Conservation (phyloP, 768 basidiomycete genomes). For the Chalciporus pseudorubinellus region DNA sequence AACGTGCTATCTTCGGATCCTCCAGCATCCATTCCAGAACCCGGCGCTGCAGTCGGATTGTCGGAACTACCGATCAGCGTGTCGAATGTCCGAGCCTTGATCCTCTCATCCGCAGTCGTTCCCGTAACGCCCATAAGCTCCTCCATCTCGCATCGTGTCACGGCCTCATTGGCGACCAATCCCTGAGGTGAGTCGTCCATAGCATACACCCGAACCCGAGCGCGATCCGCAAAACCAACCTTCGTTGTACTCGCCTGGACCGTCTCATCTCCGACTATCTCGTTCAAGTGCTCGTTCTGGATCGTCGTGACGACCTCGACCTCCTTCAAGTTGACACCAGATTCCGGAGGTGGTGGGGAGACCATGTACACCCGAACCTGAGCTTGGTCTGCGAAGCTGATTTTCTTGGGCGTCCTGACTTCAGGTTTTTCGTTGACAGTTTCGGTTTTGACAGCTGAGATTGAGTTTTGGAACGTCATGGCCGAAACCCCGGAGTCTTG, state of each 20-base stretch:
- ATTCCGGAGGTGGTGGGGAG: slow-evolving; percentile 4
- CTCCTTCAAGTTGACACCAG: background rate
- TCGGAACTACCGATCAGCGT: background rate
- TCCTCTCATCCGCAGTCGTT: background rate
- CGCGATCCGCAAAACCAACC: background rate
- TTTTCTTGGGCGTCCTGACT: slow-evolving; percentile 26
- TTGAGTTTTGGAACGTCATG: background rate
- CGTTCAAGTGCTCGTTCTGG: background rate
- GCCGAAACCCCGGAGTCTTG: background rate
- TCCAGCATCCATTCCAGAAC: background rate
- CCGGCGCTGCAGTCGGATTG: background rate
- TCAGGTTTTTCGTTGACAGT: background rate
- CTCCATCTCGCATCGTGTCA: background rate
- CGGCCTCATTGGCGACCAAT: background rate
- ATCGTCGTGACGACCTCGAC: background rate
- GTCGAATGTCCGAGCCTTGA: background rate
- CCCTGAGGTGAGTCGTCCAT: background rate
- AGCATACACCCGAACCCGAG: background rate
- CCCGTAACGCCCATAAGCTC: background rate
- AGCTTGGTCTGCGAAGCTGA: slow-evolving; percentile 24
- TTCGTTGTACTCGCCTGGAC: background rate
- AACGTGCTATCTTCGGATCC: slow-evolving; percentile 3
- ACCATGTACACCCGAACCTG: slow-evolving; percentile 17
- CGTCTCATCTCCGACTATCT: background rate
- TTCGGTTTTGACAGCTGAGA: background rate